phyloP scores from a whole-genome alignment of 768 basidiomycete genomes.

The Phallus indusiatus region DNA sequence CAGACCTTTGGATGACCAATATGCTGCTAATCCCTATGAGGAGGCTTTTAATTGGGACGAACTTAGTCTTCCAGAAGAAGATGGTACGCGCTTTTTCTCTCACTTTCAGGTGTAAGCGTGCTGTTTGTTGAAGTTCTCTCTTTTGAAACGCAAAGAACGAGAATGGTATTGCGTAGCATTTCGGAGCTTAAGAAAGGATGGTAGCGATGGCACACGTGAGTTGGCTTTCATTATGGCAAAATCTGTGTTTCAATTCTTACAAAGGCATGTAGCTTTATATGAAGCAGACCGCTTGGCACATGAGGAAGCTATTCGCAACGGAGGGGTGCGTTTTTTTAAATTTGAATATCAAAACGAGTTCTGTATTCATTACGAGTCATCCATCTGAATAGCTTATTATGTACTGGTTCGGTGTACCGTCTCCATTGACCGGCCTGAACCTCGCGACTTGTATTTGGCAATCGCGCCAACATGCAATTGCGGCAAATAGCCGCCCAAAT shows the following conservation, averaged over 20 bases:
- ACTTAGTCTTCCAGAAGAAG: constrained; percentile 53
- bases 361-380: neutral
- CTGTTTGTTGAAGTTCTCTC: neutral
- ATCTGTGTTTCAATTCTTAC: constrained; percentile 5
- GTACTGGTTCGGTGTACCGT: constrained; percentile 91
- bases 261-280: constrained; percentile 52
- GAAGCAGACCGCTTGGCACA: constrained; percentile 82
- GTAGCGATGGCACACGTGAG: constrained; percentile 60
- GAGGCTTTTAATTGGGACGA: constrained; percentile 86
- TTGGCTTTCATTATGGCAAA: constrained; percentile 9
- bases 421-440: constrained; percentile 68
- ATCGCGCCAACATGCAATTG: constrained; percentile 72
- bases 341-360: neutral
- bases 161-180: constrained; percentile 95
- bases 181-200: constrained; percentile 62
- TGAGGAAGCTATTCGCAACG: constrained; percentile 84
- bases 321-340: constrained; percentile 48
- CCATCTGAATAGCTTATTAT: constrained; percentile 50
- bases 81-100: constrained; percentile 17
- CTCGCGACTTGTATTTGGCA: constrained; percentile 96
- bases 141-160: constrained; percentile 38
- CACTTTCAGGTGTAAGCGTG: neutral
- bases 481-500: constrained; percentile 69
- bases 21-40: constrained; percentile 55
- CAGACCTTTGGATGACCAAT: constrained; percentile 45